A percentile compares a stretch with the other conserved stretches of the same genome.
phyloP scores from a whole-genome alignment of 1,284 basidiomycete genomes.

The Microbotryomycetes sp. region DNA sequence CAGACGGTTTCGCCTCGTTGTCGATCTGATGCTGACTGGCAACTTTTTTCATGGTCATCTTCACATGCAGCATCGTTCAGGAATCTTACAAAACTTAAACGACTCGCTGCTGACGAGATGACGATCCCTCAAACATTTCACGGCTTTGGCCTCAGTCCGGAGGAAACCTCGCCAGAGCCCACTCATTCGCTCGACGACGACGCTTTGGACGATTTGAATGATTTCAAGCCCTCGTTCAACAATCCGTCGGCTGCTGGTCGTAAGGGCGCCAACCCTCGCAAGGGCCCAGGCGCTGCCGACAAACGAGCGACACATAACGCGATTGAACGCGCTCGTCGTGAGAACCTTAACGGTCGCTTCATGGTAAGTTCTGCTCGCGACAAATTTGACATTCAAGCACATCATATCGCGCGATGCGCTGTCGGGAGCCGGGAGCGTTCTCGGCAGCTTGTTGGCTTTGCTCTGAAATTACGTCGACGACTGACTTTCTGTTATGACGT shows the following conservation, averaged over 20 bases:
- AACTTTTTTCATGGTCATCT: too few species aligned
- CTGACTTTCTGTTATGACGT: not conserved
- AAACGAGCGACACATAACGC: constrained; percentile 90
- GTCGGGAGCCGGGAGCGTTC: not conserved
- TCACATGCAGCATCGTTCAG: too few species aligned
- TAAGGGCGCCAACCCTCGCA: constrained; percentile 6
- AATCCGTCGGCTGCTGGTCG: not conserved
- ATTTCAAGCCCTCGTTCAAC: too few species aligned
- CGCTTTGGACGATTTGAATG: not conserved
- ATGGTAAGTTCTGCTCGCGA: constrained; percentile 51
- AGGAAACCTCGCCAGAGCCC: not conserved
- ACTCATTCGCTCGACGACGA: not conserved
- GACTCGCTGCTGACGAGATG: not conserved
- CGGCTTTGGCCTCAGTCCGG: not conserved
- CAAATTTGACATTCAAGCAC: constrained; percentile 15
- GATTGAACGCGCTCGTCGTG: constrained; percentile 81
- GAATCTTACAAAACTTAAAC: too few species aligned
- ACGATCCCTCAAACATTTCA: not conserved
- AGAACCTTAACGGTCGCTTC: constrained; percentile 85
- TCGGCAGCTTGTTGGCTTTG: constrained; percentile 1
- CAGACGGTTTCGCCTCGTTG: too few species aligned
- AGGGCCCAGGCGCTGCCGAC: constrained; percentile 56
- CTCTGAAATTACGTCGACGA: not conserved
- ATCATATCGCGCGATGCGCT: not conserved
- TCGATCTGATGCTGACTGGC: too few species aligned